phyloP scores from a whole-genome alignment of 169 alveolate genomes.

The Plasmodium blacklocki region DNA sequence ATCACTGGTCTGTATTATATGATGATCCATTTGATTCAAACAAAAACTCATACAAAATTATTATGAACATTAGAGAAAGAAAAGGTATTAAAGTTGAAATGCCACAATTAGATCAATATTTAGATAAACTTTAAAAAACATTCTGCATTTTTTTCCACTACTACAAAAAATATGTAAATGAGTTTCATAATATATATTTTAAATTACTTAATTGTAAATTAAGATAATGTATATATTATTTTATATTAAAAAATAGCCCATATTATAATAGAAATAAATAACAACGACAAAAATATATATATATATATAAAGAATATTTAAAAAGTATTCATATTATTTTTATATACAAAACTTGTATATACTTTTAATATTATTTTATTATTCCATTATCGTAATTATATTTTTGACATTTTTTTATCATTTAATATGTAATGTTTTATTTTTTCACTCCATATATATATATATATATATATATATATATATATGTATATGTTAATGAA shows the following conservation, averaged over 20 bases:
- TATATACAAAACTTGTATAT: too few relatives aligned
- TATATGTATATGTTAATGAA: too few relatives aligned
- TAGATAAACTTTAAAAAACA: constrained; percentile 95
- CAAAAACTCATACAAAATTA: constrained; percentile 95
- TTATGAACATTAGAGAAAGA: constrained; percentile 96
- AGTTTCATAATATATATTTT: too few relatives aligned
- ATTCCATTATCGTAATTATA: too few relatives aligned
- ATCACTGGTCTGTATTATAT: constrained; percentile 98
- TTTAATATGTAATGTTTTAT: too few relatives aligned
- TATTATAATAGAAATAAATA: background rate
- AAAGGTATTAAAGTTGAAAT: constrained; percentile 98
- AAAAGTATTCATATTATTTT: too few relatives aligned
- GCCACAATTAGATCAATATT: constrained; percentile 96
- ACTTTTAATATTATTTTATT: too few relatives aligned
- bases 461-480: too few relatives aligned
- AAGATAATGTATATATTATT: background rate
- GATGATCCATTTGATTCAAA: constrained; percentile 98
- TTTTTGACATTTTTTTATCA: too few relatives aligned
- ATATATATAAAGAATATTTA: background rate
- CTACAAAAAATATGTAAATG: background rate
- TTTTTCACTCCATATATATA: too few relatives aligned
- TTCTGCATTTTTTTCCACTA: background rate
- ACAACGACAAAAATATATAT: background rate
- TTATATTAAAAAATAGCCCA: background rate
- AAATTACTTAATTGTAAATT: background rate